Conservation (phyloP, 2,329 filamentous ascomycete species). For the Xylariales sp. region DNA sequence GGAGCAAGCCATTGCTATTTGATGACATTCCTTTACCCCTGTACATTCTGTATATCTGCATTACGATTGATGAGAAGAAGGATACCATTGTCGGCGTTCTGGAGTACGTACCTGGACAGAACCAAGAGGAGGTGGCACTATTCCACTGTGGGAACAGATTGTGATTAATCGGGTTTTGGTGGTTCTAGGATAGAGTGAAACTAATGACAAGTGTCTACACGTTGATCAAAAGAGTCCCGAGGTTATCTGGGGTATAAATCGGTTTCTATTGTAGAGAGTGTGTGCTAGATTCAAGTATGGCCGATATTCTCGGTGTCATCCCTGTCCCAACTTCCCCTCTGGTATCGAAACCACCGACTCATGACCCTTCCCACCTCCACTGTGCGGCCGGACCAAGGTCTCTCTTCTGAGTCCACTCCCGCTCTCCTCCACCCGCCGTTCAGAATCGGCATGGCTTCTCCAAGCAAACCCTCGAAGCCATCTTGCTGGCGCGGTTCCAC, state of each 20-base stretch:
- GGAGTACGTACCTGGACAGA: too few relatives aligned
- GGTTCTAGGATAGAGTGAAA: too few relatives aligned
- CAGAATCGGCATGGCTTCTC: constrained; percentile 56
- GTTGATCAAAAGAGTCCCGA: too few relatives aligned
- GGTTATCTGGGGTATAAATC: too few relatives aligned
- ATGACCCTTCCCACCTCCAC: constrained; percentile 55
- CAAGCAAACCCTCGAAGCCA: constrained; percentile 33
- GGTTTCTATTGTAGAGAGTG: too few relatives aligned
- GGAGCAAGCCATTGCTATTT: constrained; percentile 70
- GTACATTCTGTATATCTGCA: constrained; percentile 12
- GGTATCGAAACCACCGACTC: constrained; percentile 62
- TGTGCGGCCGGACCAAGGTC: constrained; percentile 52
- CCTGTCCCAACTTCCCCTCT: constrained; percentile 29
- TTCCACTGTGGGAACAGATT: too few relatives aligned
- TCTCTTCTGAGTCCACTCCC: constrained; percentile 38
- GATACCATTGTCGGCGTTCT: constrained; percentile 40
- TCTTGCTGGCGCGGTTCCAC: constrained; percentile 35
- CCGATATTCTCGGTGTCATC: constrained; percentile 4
- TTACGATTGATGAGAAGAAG: constrained; percentile 25
- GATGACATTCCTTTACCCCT: background rate
- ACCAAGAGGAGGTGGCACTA: too few relatives aligned
- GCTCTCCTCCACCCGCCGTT: constrained; percentile 47
- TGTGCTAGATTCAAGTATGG: too few relatives aligned
- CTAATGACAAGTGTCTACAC: too few relatives aligned
- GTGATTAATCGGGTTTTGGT: too few relatives aligned